phyloP scores from a whole-genome alignment of 108 stramenopile species.

The Skeletonema costatum region DNA sequence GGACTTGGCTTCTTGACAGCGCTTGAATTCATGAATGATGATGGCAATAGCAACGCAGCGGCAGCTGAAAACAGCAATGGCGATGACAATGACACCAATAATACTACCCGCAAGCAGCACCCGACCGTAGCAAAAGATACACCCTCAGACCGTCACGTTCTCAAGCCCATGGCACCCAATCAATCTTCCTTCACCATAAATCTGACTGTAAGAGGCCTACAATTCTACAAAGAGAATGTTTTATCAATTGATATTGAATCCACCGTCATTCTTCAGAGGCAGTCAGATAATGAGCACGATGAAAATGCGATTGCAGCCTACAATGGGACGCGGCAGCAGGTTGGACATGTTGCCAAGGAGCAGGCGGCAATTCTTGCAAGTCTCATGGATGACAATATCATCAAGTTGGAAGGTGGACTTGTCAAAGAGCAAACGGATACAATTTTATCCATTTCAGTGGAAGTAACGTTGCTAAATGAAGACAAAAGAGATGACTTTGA shows the following conservation, averaged over 20 bases:
- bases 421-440: slow-evolving; percentile 8
- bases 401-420: slow-evolving; percentile 8
- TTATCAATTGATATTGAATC: neutral
- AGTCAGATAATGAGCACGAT: slow-evolving; percentile 11
- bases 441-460: neutral
- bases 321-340: neutral
- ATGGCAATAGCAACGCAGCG: neutral
- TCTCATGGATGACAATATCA: slow-evolving; percentile 4
- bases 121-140: neutral
- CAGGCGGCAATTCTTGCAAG: slow-evolving; percentile 14
- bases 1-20: neutral
- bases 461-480: slow-evolving; percentile 2
- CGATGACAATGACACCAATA: neutral
- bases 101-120: neutral
- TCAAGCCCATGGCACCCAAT: neutral
- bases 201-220: slow-evolving; percentile 7
- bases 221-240: slow-evolving; percentile 13
- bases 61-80: neutral
- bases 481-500: slow-evolving; percentile 12
- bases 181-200: neutral
- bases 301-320: slow-evolving; percentile 12
- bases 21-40: neutral
- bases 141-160: neutral
- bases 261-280: slow-evolving; percentile 5
- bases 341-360: slow-evolving; percentile 28